Evolutionary conservation across 257 asterid genomes (phyloP), one percentile per base, ranked within the genome.

Genomic region (Primulina huaijiensis): DNA sequence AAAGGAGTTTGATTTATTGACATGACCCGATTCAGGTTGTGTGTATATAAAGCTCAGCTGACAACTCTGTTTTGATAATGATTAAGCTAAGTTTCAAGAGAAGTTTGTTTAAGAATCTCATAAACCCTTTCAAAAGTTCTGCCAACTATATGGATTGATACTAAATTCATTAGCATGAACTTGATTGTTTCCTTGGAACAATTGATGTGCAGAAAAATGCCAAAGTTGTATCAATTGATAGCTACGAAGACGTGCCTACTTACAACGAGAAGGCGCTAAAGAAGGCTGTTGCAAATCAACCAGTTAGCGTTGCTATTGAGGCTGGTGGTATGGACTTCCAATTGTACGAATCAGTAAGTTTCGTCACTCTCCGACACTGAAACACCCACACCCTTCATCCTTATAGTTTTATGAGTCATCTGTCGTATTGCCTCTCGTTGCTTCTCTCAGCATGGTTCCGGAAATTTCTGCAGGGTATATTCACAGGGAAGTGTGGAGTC

Each of bases 281-380:
- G 64, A 83, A 71, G 72, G 96, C 95, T 0, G 86, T 60, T 3
- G 86, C 92, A 0, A 71, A 34, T 62, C 96, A 89, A 72, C 89
- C 89, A 0, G 34, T 89, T 6, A 80, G 88, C 21, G 80, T 89
- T 75, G 95, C 96, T 62, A 80, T 89, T 61, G 96, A 87, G 81
- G 96, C 74, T n/a, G 86, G 90, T 62, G 86, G 95, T 30, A 64
- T 80, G 56, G 96, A 85, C 75, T 87, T 89, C 80, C 95, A 87
- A 74, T 84, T 82, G 46, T 89, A 89, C 73, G 70, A 67, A 12
- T 80, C 84, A 25, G 94, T 87, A 75, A 77, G 79, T 74, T 52
- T 52, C 19, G 34, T 29, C 59, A 11, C 50, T 5, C 57, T 14
- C 19, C n/a, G 4, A 43, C n/a, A 11, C 53, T 12, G 7, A 43